Percentiles rank a stretch among this genome's conserved stretches.
Evolutionary conservation across 1,284 basidiomycete genomes (phyloP).

Genomic region (Cryptococcus jaspeensis): DNA sequence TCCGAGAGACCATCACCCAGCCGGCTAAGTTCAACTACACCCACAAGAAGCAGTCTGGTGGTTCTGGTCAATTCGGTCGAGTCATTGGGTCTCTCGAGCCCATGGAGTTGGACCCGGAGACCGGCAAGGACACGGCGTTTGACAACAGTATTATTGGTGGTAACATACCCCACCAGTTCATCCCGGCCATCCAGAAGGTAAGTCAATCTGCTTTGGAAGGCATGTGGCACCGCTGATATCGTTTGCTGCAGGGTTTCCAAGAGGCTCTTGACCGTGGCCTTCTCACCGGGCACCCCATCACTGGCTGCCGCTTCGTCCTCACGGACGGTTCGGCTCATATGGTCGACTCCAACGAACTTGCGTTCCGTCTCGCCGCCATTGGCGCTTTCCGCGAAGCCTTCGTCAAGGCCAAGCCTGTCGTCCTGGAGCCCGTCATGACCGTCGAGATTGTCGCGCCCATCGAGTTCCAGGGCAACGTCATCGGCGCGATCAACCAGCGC

Average conservation of each 20-base stretch:
- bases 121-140: conserved; percentile 82
- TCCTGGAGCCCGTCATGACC: conserved; percentile 97
- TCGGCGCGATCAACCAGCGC: conserved; percentile 89
- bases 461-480: conserved; percentile 97
- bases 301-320: conserved; percentile 81
- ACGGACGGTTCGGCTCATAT: conserved; percentile 90
- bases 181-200: conserved; percentile 93
- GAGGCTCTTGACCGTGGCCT: conserved; percentile 91
- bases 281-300: conserved; percentile 84
- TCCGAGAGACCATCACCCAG: conserved; percentile 89
- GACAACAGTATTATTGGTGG: conserved; percentile 89
- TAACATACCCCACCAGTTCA: conserved; percentile 85
- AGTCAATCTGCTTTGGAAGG: conserved; percentile 16
- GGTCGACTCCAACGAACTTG: conserved; percentile 97
- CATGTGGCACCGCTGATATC: neutral
- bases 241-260: conserved; percentile 72
- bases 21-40: conserved; percentile 83
- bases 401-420: conserved; percentile 70
- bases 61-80: conserved; percentile 93
- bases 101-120: conserved; percentile 75
- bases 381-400: conserved; percentile 93
- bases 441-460: conserved; percentile 95
- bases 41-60: conserved; percentile 98
- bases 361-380: conserved; percentile 86
- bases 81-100: conserved; percentile 92